Evolutionary conservation across 805 yeast genomes (phyloP), one percentile per base, ranked within the genome.

Genomic region (Yarrowia sp.): DNA sequence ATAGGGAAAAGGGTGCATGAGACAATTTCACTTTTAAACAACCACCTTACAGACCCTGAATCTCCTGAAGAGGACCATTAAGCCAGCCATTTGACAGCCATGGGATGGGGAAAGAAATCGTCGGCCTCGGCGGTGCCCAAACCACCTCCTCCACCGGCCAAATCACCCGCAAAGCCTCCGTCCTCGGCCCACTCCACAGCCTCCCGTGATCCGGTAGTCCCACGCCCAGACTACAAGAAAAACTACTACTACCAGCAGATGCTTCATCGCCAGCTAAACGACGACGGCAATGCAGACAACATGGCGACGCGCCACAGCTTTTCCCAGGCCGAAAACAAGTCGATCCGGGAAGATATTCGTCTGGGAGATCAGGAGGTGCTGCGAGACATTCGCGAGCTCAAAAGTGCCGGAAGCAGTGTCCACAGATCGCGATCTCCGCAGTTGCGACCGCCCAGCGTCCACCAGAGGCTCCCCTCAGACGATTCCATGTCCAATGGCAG

Each of bases 171-270:
- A 32, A 52, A 52, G 36, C 26, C 26, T 5, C 42, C 56, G 19
- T 8, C 45, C 5, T 16, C 46, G 5, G 16, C 59, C 11, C 35
- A 40, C 69, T 35, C 19, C 53, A 14, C 16, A 32, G 38, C 40
- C 12, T 15, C 53, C 19, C 53, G 53, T n/a, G 46, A 43, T 56
- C 64, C 45, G 15, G 35, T 56, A 19, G 40, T 56, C 11, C 63
- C 63, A 9, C 63, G 63, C 38, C 40, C 63, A 3, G 63, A 56
- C 48, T 56, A 41, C 63, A 56, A 56, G 63, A 56, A 56, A 22
- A 56, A 56, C 48, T 56, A 56, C 48, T 56, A 56, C 63, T 56
- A 56, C 40, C 63, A 56, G 22, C 63, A 56, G 8, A 56, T 56
- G 63, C 40, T 56, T 10, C 63, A 56, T 8, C 63, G 63, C 38